Percentiles rank a stretch among this genome's conserved stretches.
Evolutionary conservation across 2,329 filamentous ascomycete genomes (phyloP).

Genomic region (Fusarium verticillioides): DNA sequence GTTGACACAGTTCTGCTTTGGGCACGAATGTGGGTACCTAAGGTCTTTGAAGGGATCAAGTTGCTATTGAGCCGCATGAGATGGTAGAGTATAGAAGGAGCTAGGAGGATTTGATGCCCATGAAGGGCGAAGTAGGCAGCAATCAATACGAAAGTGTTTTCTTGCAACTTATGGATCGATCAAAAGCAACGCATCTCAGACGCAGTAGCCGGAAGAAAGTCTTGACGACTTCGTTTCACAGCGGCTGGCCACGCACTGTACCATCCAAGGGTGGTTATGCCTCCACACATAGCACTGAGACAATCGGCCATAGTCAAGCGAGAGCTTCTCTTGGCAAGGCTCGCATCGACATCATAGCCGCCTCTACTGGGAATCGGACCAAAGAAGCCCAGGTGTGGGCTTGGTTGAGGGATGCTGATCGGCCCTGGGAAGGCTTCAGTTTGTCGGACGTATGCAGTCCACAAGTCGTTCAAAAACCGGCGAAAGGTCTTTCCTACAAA

Average conservation of each 20-base stretch:
- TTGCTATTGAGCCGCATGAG: constrained; percentile 24
- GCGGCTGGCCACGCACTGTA: neutral
- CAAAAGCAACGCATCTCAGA: neutral
- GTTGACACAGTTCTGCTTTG: neutral
- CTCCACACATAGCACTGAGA: neutral
- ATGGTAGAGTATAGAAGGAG: constrained; percentile 21
- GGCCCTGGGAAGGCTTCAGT: constrained; percentile 20
- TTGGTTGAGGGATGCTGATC: constrained; percentile 20
- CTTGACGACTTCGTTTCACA: neutral
- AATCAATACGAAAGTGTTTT: neutral
- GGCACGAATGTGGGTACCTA: constrained; percentile 21
- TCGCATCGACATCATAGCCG: neutral
- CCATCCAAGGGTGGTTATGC: neutral
- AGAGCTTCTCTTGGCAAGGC: neutral
- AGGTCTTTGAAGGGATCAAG: neutral
- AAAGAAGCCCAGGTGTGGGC: neutral
- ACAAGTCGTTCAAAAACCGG: neutral
- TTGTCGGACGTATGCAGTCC: neutral
- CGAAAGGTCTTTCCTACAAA: neutral
- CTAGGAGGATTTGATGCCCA: neutral
- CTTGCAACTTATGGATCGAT: neutral
- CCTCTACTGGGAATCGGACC: neutral
- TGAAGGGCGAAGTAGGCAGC: neutral
- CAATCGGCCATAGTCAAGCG: neutral
- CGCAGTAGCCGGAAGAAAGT: neutral